Evolutionary conservation across 148 eudicot genomes (phyloP), one percentile per base, ranked within the genome.

Genomic region (Persicaria maculosa): DNA sequence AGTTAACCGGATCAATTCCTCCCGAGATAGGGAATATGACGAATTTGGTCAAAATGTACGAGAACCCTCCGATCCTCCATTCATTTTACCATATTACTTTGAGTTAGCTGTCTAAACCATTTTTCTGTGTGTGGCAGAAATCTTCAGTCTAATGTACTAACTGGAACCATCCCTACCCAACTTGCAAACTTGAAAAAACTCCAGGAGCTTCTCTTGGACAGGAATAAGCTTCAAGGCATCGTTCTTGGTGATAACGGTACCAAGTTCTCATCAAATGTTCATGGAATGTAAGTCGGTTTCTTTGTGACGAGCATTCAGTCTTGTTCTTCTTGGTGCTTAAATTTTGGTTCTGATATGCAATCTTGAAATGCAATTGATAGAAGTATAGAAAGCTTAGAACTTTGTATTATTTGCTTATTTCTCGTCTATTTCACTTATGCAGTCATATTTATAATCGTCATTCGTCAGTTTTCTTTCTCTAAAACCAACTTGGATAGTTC

Each of bases 201-300:
- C 71, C 82, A 89, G 82, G 97, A 92, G 75, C 91, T 96, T 79
- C 82, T 84, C 68, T 67, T 96, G 74, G 97, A 90, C 72, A 90
- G 97, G 76, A 96, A 96, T 82, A 92, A 81, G 86, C 90, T 96
- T 80, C 86, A 74, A 77, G 99, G 99, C 76, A 73, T 72, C 48
- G 74, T 96, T 68, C 97, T 92, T n/a, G 94, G 84, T 75, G 77
- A 77, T 75, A 77, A 77, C 76, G 58, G 50, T 57, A 77, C 93
- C 0, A 62, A 57, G 11, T 75, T 80, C 62, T 11, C 76, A 44
- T 80, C 89, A 36, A 80, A 76, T 43, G n/a, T 58, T 11, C 80
- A 78, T 52, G 87, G 89, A 54, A 84, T 91, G 98, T 93, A 85
- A 89, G 98, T 47, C 6, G 45, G 31, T 65, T 65, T 10, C 15